Evolutionary conservation across 2,329 filamentous ascomycete genomes (phyloP).

Genomic region (Alternaria infectoria): DNA sequence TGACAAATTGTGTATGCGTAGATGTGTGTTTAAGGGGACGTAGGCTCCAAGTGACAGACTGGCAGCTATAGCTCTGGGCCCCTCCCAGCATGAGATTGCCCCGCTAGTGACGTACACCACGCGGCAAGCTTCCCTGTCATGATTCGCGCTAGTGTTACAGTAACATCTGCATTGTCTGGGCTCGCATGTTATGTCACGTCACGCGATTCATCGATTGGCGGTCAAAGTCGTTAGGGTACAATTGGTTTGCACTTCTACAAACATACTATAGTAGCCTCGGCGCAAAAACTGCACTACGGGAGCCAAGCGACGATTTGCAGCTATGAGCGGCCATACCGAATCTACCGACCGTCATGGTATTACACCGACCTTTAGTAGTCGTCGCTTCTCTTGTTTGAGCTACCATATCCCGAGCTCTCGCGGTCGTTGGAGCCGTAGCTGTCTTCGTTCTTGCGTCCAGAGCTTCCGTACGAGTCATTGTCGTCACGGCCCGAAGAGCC

Average conservation of each 20-base stretch:
- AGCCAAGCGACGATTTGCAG: background rate
- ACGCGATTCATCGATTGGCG: background rate
- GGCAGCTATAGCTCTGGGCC: constrained; percentile 7
- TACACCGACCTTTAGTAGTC: constrained; percentile 4
- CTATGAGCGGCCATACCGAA: background rate
- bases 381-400: constrained; percentile 7
- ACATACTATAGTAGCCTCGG: background rate
- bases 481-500: background rate
- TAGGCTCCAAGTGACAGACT: background rate
- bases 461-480: constrained; percentile 2
- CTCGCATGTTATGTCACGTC: background rate
- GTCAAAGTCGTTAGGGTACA: background rate
- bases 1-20: background rate
- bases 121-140: constrained; percentile 1
- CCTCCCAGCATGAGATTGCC: constrained; percentile 15
- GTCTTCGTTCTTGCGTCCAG: background rate
- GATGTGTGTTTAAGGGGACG: background rate
- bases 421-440: constrained; percentile 4
- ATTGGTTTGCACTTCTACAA: background rate
- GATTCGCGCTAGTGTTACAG: constrained; percentile 3
- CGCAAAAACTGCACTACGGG: background rate
- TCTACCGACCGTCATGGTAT: background rate
- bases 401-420: constrained; percentile 3
- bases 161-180: background rate
- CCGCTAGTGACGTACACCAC: constrained; percentile 26